These are phyloP conservation scores for Diaporthe destruens DNA, from an alignment of 2,329 filamentous ascomycete species.

Conservation along the genomic window DNA sequence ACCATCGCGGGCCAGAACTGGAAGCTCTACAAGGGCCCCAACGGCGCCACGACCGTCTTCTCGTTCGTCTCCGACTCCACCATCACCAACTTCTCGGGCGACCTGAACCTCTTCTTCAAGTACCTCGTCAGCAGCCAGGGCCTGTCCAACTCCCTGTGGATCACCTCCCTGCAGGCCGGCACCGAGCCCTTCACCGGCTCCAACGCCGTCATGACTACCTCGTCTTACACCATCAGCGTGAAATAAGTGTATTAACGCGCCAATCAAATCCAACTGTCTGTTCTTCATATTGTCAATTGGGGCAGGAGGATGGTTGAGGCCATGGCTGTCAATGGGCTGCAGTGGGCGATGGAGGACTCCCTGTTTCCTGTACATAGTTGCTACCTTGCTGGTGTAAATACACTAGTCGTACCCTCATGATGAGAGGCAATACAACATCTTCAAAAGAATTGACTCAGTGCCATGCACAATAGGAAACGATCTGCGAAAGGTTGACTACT, in stretches of 20 bases:
- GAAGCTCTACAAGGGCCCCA: slow-evolving; percentile 70
- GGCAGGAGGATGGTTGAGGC: too few species aligned
- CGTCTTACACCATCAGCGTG: slow-evolving; percentile 38
- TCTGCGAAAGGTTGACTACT: too few species aligned
- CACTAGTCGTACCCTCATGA: too few species aligned
- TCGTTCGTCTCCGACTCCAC: slow-evolving; percentile 60
- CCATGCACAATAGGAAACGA: too few species aligned
- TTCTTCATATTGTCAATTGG: too few species aligned
- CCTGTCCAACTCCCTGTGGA: slow-evolving; percentile 61
- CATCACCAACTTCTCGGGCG: slow-evolving; percentile 65
- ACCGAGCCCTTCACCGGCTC: slow-evolving; percentile 68
- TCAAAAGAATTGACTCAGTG: too few species aligned
- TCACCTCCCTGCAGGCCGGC: slow-evolving; percentile 65
- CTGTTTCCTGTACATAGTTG: too few species aligned
- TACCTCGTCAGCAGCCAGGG: slow-evolving; percentile 65
- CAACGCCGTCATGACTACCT: slow-evolving; percentile 47
- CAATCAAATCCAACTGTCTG: too few species aligned
- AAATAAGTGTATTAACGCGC: not conserved
- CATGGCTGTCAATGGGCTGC: too few species aligned
- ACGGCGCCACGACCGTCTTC: slow-evolving; percentile 70
- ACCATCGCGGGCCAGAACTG: slow-evolving; percentile 66
- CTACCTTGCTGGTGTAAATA: too few species aligned
- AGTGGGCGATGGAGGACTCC: too few species aligned
- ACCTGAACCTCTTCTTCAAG: slow-evolving; percentile 68
- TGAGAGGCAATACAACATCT: too few species aligned